Evolutionary conservation across 2,329 filamentous ascomycete species (phyloP).

Genomic region (Eutypa lata): DNA sequence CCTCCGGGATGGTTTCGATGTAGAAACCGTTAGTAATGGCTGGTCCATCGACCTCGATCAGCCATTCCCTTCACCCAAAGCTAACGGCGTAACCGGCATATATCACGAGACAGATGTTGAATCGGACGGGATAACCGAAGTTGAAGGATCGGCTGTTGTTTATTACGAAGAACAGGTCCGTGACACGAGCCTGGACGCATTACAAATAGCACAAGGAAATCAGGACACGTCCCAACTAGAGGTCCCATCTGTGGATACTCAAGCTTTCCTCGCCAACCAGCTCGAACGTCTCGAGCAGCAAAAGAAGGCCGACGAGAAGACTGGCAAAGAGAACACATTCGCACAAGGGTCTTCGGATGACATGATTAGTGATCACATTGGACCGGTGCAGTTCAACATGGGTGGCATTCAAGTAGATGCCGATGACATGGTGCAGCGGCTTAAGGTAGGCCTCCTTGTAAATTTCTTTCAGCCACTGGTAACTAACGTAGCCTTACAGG

Average conservation of each 20-base stretch:
- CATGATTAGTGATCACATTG: conserved; percentile 74
- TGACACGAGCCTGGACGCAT: conserved; percentile 65
- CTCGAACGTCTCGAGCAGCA: conserved; percentile 68
- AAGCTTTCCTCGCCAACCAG: conserved; percentile 74
- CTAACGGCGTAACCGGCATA: conserved; percentile 17
- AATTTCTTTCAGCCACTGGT: background rate
- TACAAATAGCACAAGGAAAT: conserved; percentile 50
- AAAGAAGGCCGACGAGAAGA: conserved; percentile 52
- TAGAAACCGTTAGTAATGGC: conserved; percentile 77
- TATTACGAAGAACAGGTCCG: conserved; percentile 78
- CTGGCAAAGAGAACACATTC: conserved; percentile 31
- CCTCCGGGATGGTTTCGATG: conserved; percentile 85
- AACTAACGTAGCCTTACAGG: conserved; percentile 36
- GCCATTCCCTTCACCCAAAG: conserved; percentile 35
- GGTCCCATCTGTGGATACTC: conserved; percentile 68
- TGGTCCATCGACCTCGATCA: conserved; percentile 84
- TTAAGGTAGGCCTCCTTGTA: conserved; percentile 64
- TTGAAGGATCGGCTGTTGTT: conserved; percentile 61
- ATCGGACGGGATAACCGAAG: conserved; percentile 31
- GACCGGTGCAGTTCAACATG: conserved; percentile 96
- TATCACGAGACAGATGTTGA: conserved; percentile 25
- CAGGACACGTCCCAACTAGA: conserved; percentile 50
- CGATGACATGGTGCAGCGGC: conserved; percentile 83
- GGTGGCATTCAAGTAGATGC: conserved; percentile 95
- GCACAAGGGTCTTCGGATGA: conserved; percentile 31